These are phyloP conservation scores for Russula ochroleuca DNA, from an alignment of 768 basidiomycete genomes.

Conservation along the genomic window DNA sequence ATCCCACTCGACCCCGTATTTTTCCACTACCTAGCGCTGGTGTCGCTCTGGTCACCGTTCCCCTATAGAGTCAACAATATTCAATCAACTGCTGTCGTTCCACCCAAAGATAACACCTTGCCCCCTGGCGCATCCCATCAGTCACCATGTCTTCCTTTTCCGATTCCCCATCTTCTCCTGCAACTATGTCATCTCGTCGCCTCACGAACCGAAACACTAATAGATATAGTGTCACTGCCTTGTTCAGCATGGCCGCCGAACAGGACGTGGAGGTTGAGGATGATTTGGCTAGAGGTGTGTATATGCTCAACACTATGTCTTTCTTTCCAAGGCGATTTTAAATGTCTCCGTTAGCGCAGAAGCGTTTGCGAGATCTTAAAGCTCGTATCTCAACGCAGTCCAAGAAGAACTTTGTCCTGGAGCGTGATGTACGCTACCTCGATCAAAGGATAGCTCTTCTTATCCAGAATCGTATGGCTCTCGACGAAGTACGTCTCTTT, in stretches of 20 bases:
- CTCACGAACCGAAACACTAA: slow-evolving; percentile 92
- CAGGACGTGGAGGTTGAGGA: slow-evolving; percentile 98
- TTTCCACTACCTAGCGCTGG: slow-evolving; percentile 32
- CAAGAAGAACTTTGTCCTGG: slow-evolving; percentile 99
- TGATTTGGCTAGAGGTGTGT: slow-evolving; percentile 86
- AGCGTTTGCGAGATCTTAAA: slow-evolving; percentile 93
- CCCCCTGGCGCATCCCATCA: slow-evolving; percentile 10
- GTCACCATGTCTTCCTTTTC: slow-evolving; percentile 45
- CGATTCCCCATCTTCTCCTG: slow-evolving; percentile 59
- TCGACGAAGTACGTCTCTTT: slow-evolving; percentile 68
- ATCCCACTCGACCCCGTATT: slow-evolving; percentile 32
- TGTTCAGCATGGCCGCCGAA: slow-evolving; percentile 98
- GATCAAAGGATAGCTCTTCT: slow-evolving; percentile 95
- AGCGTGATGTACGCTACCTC: slow-evolving; percentile 96
- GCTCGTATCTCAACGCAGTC: slow-evolving; percentile 96
- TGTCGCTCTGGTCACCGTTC: slow-evolving; percentile 24
- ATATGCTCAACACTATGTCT: slow-evolving; percentile 1
- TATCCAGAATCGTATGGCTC: slow-evolving; percentile 97
- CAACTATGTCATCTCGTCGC: slow-evolving; percentile 63
- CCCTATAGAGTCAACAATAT: slow-evolving; percentile 8
- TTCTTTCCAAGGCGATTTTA: slow-evolving; percentile 11
- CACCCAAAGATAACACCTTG: slow-evolving; percentile 18
- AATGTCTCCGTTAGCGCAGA: slow-evolving; percentile 65
- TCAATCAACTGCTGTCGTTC: slow-evolving; percentile 8
- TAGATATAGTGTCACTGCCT: slow-evolving; percentile 90